phyloP scores from a whole-genome alignment of 352 stramenopile species.

The Phytophthora pluvialis region DNA sequence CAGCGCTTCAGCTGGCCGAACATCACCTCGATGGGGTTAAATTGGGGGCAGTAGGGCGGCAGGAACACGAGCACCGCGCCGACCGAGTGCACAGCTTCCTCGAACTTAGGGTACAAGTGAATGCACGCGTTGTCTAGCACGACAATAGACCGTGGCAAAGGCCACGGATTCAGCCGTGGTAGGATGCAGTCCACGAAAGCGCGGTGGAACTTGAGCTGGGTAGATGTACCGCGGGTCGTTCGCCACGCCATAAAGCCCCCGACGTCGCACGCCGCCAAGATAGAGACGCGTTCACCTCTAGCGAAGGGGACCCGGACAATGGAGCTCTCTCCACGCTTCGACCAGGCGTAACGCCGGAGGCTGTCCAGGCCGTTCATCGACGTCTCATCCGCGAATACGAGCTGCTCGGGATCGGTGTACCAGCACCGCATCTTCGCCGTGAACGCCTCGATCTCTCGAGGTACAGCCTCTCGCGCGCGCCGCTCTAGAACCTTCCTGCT shows the following conservation, averaged over 20 bases:
- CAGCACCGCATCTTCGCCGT: slow-evolving; percentile 14
- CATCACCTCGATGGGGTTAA: background rate
- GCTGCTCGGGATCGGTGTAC: slow-evolving; percentile 19
- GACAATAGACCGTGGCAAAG: background rate
- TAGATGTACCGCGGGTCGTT: background rate
- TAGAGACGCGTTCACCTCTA: background rate
- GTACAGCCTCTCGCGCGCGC: slow-evolving; percentile 5
- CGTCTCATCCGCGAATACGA: slow-evolving; percentile 31
- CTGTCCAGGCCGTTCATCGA: slow-evolving; percentile 20
- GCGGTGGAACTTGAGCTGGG: background rate
- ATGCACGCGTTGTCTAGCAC: background rate
- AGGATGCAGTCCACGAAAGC: background rate
- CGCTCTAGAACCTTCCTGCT: slow-evolving; percentile 22
- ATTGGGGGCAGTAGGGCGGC: background rate
- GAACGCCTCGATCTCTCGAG: slow-evolving; percentile 11
- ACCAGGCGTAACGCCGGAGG: slow-evolving; percentile 17
- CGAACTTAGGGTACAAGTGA: background rate
- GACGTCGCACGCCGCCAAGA: background rate
- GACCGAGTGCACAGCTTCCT: background rate
- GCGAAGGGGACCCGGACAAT: background rate
- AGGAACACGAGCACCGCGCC: background rate
- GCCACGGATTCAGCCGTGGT: background rate
- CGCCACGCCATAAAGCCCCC: background rate
- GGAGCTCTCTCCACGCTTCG: background rate
- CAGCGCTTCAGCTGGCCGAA: background rate